These are phyloP conservation scores for Astrothelium macrocarpum DNA, from an alignment of 495 filamentous ascomycete genomes.

Conservation along the genomic window DNA sequence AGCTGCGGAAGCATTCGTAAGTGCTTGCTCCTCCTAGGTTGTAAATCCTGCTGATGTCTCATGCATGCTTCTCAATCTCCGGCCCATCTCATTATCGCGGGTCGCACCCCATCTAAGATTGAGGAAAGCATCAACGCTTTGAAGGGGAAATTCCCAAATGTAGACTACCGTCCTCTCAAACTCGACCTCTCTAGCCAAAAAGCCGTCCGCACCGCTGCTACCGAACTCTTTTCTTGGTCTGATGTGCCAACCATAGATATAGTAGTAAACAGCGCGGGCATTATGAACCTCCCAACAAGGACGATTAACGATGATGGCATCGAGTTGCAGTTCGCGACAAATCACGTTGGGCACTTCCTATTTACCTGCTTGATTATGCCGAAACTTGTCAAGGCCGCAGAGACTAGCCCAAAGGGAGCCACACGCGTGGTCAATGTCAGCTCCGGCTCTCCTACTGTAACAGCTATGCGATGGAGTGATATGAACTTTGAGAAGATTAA, in stretches of 20 bases:
- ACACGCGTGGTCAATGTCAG: constrained; percentile 38
- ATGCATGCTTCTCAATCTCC: constrained; percentile 37
- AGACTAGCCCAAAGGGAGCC: constrained; percentile 29
- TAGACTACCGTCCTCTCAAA: constrained; percentile 33
- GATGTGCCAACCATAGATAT: constrained; percentile 34
- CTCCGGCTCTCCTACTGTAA: constrained; percentile 23
- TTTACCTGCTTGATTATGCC: constrained; percentile 34
- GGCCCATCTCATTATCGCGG: constrained; percentile 33
- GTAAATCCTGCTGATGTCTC: background rate
- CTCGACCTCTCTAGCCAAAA: constrained; percentile 39
- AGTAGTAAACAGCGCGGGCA: constrained; percentile 39
- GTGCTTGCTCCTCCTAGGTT: constrained; percentile 8
- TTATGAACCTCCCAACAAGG: constrained; percentile 29
- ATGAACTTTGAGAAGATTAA: constrained; percentile 34
- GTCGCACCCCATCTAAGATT: constrained; percentile 34
- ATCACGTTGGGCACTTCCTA: constrained; percentile 26
- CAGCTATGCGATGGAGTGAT: constrained; percentile 36
- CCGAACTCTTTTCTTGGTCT: constrained; percentile 32
- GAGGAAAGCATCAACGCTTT: constrained; percentile 31
- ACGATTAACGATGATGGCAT: constrained; percentile 30
- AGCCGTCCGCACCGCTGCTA: constrained; percentile 36
- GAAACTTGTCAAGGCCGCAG: constrained; percentile 34
- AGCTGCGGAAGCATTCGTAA: constrained; percentile 37
- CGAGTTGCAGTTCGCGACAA: constrained; percentile 22
- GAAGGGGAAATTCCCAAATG: constrained; percentile 28